Evolutionary conservation across 2,329 filamentous ascomycete species (phyloP), one percentile per base, ranked within the genome.

Genomic region (Podosphaera fusca): DNA sequence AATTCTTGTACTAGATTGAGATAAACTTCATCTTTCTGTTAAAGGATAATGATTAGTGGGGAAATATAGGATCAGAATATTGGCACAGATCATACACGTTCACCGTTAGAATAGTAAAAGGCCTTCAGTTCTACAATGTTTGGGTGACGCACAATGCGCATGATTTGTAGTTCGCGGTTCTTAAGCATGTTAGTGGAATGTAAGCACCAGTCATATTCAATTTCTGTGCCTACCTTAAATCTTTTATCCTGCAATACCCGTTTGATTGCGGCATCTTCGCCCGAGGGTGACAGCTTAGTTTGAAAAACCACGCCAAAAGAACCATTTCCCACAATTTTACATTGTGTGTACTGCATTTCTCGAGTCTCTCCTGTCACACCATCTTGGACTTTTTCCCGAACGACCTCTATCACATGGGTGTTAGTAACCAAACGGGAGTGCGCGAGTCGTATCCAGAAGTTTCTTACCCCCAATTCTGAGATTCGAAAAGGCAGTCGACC

Each of bases 71-170:
- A 30, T 31, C 34, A 10, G 21, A 29, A 64, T 74, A 70, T 49
- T 38, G 55, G 40, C 55, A 42, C 55, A 56, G 58, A 60, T 74
- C 78, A 65, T 81, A 98, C 92, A 71, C 92, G 82, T 72, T 98
- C 92, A 68, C 92, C 92, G 69, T 96, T 98, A 65, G 90, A 95
- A 74, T 96, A 98, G 74, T 95, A 98, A 74, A 98, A 98, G 56
- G 92, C 92, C 75, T 98, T 98, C 62, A 98, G 77, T 71, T 96
- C 89, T 60, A 98, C 92, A 66, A 98, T 96, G 73, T 98, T 98
- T 58, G 92, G 92, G 71, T 98, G 92, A 68, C 90, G 83, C 67
- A 98, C 92, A 69, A 98, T 98, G 69, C 92, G 85, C 92, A 98
- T 98, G 70, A 98, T 98, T 71, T 98, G 92, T 64, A 98, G 79